Evolutionary conservation across 1,284 basidiomycete species (phyloP).

Genomic region (Volvariella surrecta): DNA sequence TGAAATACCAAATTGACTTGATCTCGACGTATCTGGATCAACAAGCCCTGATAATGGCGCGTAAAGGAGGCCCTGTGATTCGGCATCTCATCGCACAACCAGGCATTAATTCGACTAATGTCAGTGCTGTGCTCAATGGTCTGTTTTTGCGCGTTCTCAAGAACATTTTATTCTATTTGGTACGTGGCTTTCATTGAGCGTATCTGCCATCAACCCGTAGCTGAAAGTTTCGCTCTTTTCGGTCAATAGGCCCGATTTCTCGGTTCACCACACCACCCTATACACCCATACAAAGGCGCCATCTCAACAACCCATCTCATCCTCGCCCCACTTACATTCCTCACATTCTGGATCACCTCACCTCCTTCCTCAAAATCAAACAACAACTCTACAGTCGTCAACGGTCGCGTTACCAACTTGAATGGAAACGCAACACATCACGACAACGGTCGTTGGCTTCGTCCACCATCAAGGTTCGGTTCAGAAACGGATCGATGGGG

Average conservation of each 20-base stretch:
- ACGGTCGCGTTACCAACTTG: neutral
- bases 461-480: conserved; percentile 37
- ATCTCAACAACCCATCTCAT: conserved; percentile 56
- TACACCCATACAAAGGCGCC: conserved; percentile 53
- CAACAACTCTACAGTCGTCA: conserved; percentile 3
- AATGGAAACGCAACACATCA: conserved; percentile 8
- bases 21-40: conserved; percentile 54
- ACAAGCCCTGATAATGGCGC: conserved; percentile 15
- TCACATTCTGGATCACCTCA: conserved; percentile 24
- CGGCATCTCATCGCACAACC: conserved; percentile 70
- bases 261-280: conserved; percentile 59
- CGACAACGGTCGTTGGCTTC: conserved; percentile 6
- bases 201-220: conserved; percentile 1
- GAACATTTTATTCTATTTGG: conserved; percentile 53
- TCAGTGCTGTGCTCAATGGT: conserved; percentile 42
- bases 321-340: conserved; percentile 40
- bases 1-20: conserved; percentile 79
- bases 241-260: conserved; percentile 48
- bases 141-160: conserved; percentile 45
- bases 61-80: conserved; percentile 19
- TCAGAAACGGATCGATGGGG: conserved; percentile 52
- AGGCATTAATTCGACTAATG: conserved; percentile 65
- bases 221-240: conserved; percentile 1
- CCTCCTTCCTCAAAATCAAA: conserved; percentile 11
- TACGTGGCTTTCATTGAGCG: neutral